These are phyloP conservation scores for Aciculosporium take DNA, from an alignment of 2,329 filamentous ascomycete genomes.

Conservation along the genomic window DNA sequence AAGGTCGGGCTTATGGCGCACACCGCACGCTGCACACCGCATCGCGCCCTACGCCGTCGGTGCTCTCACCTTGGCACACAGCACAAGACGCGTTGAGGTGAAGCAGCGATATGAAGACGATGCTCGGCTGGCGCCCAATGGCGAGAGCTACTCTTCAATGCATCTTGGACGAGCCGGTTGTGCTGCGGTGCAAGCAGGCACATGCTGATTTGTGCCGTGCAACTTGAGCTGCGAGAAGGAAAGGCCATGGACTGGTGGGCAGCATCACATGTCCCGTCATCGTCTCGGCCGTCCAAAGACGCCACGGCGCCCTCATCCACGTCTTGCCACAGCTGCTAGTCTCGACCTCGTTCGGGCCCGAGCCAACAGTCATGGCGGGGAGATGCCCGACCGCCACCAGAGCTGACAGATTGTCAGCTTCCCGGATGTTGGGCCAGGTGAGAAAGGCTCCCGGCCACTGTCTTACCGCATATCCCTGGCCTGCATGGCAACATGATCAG, in stretches of 20 bases:
- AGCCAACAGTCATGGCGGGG: too few species aligned
- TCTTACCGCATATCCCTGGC: constrained; percentile 1
- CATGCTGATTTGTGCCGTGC: background rate
- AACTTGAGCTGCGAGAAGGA: background rate
- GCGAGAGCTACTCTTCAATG: background rate
- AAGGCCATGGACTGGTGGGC: background rate
- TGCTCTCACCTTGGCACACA: background rate
- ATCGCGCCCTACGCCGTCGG: background rate
- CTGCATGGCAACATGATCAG: background rate
- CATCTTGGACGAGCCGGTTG: background rate
- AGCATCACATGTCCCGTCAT: constrained; percentile 1
- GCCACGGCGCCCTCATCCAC: background rate
- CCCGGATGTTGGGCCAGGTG: background rate
- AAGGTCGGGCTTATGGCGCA: background rate
- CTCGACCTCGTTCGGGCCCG: background rate
- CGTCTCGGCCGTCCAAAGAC: background rate
- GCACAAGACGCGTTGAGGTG: background rate
- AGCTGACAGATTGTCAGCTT: background rate
- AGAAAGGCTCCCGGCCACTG: background rate
- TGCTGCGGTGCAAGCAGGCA: background rate
- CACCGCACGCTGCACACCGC: too few species aligned
- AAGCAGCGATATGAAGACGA: background rate
- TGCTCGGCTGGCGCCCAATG: background rate
- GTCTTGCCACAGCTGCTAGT: background rate
- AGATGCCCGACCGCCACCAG: background rate